Evolutionary conservation across 2,329 filamentous ascomycete species (phyloP), one percentile per base, ranked within the genome.

Genomic region (Scedosporium boydii): DNA sequence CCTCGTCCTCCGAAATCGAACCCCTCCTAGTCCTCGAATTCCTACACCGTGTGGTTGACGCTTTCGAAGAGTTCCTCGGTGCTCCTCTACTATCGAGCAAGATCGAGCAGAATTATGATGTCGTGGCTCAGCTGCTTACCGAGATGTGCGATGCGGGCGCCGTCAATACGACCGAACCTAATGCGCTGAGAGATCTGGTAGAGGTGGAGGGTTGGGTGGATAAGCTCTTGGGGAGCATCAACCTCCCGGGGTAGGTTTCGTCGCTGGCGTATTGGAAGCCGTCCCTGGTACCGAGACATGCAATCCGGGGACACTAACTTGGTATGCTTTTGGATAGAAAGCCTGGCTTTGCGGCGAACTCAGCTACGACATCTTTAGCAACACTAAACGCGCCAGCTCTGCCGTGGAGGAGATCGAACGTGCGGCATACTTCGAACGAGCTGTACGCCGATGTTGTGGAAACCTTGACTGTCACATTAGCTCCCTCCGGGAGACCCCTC

Each of bases 111-210:
- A 92, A 86, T 74, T 98, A 98, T 76, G 91, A 98, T 84, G 88
- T 98, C 29, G 89, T 96, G 41, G 93, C 93, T 18, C 95, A 99
- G 76, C 78, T 99, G 27, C 81, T 98, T 64, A 91, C 87, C 65
- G 95, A 99, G 76, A 96, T 99, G 89, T 97, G 95, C 73, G 95
- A 99, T 79, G 91, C 87, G 48, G 95, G 95, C 16, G 83, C 87
- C n/a, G 83, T 97, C 42, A 89, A 84, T 70, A 96, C 91, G 63
- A 97, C 93, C 1, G 95, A 99, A 74, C 89, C 90, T 9, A 98
- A 99, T 78, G 91, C 93, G 21, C 77, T 99, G 70, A 84, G 91
- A 69, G 95, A 99, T 72, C 81, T 93, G 14, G 91, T 99, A 14
- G 93, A 97, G 72, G 91, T 96, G 16, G 92, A 96, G 65, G 91